Evolutionary conservation across 345 rosid species (phyloP), one percentile per base, ranked within the genome.

Genomic region (Euphorbia pulcherrima): DNA sequence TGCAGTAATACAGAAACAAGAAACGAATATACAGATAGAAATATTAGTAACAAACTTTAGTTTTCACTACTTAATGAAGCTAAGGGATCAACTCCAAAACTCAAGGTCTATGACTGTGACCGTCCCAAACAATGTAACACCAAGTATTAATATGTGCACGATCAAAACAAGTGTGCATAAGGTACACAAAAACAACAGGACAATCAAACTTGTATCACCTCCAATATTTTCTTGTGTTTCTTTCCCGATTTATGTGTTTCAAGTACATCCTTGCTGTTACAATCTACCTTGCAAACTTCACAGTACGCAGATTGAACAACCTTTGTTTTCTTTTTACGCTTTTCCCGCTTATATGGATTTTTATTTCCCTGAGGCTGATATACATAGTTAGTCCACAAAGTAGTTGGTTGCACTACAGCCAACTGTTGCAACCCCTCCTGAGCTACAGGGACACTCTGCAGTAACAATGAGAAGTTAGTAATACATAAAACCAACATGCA

Each of bases 181-280:
- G n/a, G n/a, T n/a, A n/a, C n/a, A n/a, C n/a, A n/a, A 73, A 24
- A 28, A 48, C 13, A 2, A 27, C 23, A 8, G n/a, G n/a, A 28
- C 24, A 64, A 12, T 28, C 26, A 44, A 6, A 18, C 7, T 10
- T 26, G 21, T 27, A 18, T 48, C n/a, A 8, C 35, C 12, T 18
- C 24, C 24, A n/a, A 29, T 67, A 67, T 73, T 30, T 62, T 73
- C 72, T 67, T 73, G 62, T 73, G 77, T 54, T 62, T 73, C 66
- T 73, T 73, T 44, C 77, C 77, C 47, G 68, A 39, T 30, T 73
- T 73, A 28, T 73, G 77, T 57, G 67, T 54, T 53, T 60, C 68
- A n/a, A 73, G 68, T 21, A 67, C 72, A 4, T 73, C 77, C 56
- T 67, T 68, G 72, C 77, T 73, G 72, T 67, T 73, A 46, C 77